Percentiles rank a stretch among this genome's conserved stretches.
Evolutionary conservation across 129 eudicot species (phyloP).

Genomic region (Calendula officinalis): DNA sequence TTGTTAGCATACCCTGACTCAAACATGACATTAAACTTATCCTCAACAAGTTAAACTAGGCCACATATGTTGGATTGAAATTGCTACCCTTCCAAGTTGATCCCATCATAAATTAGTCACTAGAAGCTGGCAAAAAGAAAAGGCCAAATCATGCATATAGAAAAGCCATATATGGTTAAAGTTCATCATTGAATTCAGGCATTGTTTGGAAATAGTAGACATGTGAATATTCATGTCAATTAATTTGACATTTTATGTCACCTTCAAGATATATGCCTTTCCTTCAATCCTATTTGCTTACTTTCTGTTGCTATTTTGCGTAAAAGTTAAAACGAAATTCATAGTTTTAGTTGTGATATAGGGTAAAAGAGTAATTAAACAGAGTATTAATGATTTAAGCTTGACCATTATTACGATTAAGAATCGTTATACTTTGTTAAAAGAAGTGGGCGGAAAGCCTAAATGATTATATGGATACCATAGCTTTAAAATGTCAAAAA

Average conservation of each 20-base stretch:
- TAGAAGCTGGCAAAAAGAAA: conserved; percentile 20
- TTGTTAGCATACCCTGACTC: background rate
- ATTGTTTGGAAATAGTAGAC: conserved; percentile 27
- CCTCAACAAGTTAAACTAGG: background rate
- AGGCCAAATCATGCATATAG: conserved; percentile 24
- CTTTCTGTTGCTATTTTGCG: conserved; percentile 12
- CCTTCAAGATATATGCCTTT: conserved; percentile 26
- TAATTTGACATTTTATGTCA: conserved; percentile 29
- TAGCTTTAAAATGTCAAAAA: no score
- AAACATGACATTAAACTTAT: background rate
- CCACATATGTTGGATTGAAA: conserved; percentile 20
- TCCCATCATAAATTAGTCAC: conserved; percentile 26
- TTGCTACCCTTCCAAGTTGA: conserved; percentile 31
- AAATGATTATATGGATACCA: no score
- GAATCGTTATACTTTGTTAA: no score
- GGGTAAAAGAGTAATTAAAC: conserved; percentile 18
- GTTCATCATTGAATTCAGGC: conserved; percentile 26
- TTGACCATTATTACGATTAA: no score
- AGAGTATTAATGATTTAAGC: no score
- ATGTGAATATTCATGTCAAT: conserved; percentile 27
- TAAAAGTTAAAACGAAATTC: background rate
- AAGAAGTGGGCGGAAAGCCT: no score
- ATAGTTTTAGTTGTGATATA: background rate
- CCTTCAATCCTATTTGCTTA: conserved; percentile 9
- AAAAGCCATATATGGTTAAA: conserved; percentile 27